phyloP scores from a whole-genome alignment of 2,329 filamentous ascomycete species.

The Venturia carpophila region DNA sequence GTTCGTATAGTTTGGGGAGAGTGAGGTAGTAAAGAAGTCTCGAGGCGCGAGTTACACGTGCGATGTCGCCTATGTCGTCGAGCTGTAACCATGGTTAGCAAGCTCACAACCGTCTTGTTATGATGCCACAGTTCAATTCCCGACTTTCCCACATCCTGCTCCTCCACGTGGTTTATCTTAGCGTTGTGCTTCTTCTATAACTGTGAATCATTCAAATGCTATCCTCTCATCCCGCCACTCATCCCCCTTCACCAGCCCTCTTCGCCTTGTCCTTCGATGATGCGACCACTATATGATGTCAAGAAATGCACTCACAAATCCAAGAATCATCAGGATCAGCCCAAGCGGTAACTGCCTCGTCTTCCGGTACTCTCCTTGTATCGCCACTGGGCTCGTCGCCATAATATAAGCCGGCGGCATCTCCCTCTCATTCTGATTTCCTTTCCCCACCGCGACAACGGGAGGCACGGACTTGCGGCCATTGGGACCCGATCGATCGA shows the following conservation, averaged over 20 bases:
- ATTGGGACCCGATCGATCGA: neutral
- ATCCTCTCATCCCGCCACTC: neutral
- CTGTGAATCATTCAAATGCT: neutral
- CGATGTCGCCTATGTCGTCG: conserved; percentile 51
- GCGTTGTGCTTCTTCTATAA: too few relatives aligned
- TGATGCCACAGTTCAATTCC: neutral
- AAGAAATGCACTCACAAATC: neutral
- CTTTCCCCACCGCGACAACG: neutral
- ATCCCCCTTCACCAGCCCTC: neutral
- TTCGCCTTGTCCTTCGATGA: neutral
- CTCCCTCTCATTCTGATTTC: conserved; percentile 8
- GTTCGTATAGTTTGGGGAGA: conserved; percentile 52
- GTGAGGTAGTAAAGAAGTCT: conserved; percentile 58
- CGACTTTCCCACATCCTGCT: neutral
- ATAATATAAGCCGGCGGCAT: neutral
- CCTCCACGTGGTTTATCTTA: neutral
- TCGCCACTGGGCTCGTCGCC: conserved; percentile 1
- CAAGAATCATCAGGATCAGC: conserved; percentile 6
- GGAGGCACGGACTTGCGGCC: neutral
- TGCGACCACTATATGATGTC: neutral
- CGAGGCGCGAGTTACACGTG: conserved; percentile 52
- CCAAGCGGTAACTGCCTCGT: neutral
- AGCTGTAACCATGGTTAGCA: conserved; percentile 34
- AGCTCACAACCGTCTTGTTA: neutral
- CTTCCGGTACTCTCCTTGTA: neutral